phyloP scores from a whole-genome alignment of 1,284 basidiomycete species.

The Inonotus hispidus region DNA sequence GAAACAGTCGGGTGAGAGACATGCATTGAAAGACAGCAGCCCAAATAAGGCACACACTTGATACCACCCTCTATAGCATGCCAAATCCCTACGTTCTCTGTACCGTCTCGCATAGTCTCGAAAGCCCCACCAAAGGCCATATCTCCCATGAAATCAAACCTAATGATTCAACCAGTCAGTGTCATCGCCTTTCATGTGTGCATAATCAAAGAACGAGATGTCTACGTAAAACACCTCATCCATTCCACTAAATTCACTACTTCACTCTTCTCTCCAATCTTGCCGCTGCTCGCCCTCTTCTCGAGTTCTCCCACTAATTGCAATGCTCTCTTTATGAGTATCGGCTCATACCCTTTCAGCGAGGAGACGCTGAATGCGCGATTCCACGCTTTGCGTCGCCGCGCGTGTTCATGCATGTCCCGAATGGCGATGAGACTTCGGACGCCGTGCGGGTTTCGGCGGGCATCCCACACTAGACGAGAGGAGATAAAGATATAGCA shows the following conservation, averaged over 20 bases:
- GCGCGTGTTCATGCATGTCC: slow-evolving; percentile 34
- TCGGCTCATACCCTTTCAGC: slow-evolving; percentile 35
- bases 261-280: neutral
- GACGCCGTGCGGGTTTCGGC: slow-evolving; percentile 6
- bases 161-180: slow-evolving; percentile 9
- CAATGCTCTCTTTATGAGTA: slow-evolving; percentile 29
- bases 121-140: slow-evolving; percentile 31
- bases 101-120: slow-evolving; percentile 25
- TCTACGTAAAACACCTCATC: slow-evolving; percentile 29
- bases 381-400: slow-evolving; percentile 38
- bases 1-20: neutral
- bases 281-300: slow-evolving; percentile 11
- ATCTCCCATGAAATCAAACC: slow-evolving; percentile 37
- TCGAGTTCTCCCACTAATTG: slow-evolving; percentile 32
- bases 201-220: neutral
- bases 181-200: neutral
- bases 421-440: slow-evolving; percentile 22
- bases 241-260: slow-evolving; percentile 31
- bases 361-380: slow-evolving; percentile 36
- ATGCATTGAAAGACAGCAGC: neutral
- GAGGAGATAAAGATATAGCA: neutral
- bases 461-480: slow-evolving; percentile 15
- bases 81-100: slow-evolving; percentile 20
- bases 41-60: neutral
- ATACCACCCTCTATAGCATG: slow-evolving; percentile 20